These are phyloP conservation scores for Gliomastix tumulicola DNA, from an alignment of 2,329 filamentous ascomycete genomes.

Conservation along the genomic window DNA sequence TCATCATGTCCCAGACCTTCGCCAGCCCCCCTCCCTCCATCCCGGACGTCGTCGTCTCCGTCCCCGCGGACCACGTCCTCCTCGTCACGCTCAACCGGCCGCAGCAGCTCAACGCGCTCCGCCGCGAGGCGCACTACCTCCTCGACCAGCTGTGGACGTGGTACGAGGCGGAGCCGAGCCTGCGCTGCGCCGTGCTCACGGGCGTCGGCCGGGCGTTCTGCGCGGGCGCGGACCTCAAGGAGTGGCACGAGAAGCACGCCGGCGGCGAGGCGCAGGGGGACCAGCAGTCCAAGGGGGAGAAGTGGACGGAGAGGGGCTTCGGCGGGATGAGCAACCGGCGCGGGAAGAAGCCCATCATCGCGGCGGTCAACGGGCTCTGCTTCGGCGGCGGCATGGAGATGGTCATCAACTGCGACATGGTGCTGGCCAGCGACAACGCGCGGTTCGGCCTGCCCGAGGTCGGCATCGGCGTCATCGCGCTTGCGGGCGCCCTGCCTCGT, in stretches of 20 bases:
- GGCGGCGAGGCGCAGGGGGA: conserved; percentile 5
- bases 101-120: conserved; percentile 50
- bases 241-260: conserved; percentile 45
- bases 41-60: conserved; percentile 34
- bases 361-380: conserved; percentile 69
- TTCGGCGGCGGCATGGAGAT: conserved; percentile 75
- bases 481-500: conserved; percentile 64
- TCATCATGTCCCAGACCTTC: conserved; percentile 18
- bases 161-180: conserved; percentile 54
- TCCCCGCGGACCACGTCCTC: conserved; percentile 46
- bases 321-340: conserved; percentile 58
- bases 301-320: conserved; percentile 45
- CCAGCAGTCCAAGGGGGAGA: conserved; percentile 5
- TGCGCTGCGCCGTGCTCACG: conserved; percentile 58
- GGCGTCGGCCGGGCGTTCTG: conserved; percentile 60
- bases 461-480: conserved; percentile 61
- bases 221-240: conserved; percentile 61
- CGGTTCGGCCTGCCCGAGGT: conserved; percentile 67
- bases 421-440: conserved; percentile 53
- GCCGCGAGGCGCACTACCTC: conserved; percentile 36
- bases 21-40: conserved; percentile 24
- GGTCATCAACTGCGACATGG: conserved; percentile 64
- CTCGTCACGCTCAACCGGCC: conserved; percentile 56
- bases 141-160: conserved; percentile 46
- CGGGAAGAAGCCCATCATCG: conserved; percentile 69